Evolutionary conservation across 257 asterid genomes (phyloP).

Genomic region (Buddleja alternifolia): DNA sequence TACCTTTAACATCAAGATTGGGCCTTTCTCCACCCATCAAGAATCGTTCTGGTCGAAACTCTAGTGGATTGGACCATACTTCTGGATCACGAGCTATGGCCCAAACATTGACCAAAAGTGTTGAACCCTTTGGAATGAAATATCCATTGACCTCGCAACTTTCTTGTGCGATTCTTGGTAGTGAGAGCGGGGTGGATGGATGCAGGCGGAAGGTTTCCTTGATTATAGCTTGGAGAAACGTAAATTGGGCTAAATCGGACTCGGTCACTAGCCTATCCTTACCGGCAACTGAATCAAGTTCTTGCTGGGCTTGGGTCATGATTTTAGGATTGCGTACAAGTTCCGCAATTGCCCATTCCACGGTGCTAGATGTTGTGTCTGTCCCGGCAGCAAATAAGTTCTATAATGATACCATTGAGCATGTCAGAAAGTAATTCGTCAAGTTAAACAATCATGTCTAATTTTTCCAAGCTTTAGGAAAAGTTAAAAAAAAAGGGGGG

Average conservation of each 20-base stretch:
- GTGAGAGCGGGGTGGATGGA: conserved; percentile 90
- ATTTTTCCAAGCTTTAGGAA: too few relatives aligned
- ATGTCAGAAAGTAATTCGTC: too few relatives aligned
- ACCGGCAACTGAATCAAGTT: conserved; percentile 68
- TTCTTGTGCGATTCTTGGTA: conserved; percentile 68
- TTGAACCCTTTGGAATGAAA: conserved; percentile 73
- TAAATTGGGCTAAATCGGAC: conserved; percentile 51
- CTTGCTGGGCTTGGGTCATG: conserved; percentile 54
- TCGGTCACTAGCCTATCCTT: conserved; percentile 53
- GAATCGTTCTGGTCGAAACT: conserved; percentile 67
- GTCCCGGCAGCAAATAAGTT: conserved; percentile 80
- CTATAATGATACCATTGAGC: too few relatives aligned
- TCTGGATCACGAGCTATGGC: conserved; percentile 84
- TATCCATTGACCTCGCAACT: conserved; percentile 71
- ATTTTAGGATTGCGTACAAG: conserved; percentile 63
- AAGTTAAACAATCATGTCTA: too few relatives aligned
- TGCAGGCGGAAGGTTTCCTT: conserved; percentile 88
- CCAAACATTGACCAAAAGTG: conserved; percentile 84
- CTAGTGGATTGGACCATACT: conserved; percentile 64
- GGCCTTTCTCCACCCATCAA: conserved; percentile 67
- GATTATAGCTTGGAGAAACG: conserved; percentile 68
- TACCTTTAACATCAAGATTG: conserved; percentile 63
- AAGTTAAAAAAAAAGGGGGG: too few relatives aligned
- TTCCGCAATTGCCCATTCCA: conserved; percentile 92
- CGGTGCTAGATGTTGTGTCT: conserved; percentile 85